phyloP scores from a whole-genome alignment of 306 rosid genomes.

The Cucumis melo region DNA sequence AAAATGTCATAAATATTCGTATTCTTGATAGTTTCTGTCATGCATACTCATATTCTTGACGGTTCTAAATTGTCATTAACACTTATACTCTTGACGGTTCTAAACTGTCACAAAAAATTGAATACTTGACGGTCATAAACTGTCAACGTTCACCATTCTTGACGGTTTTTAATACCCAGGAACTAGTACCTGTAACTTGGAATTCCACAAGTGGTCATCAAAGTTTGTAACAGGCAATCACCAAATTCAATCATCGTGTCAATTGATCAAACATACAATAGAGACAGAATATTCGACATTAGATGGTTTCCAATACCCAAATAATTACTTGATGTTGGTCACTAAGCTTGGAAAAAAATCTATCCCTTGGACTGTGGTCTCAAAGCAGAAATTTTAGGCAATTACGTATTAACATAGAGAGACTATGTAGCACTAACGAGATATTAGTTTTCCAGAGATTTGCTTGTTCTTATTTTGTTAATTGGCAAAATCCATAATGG shows the following conservation, averaged over 20 bases:
- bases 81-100: too few species aligned
- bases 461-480: neutral
- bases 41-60: too few species aligned
- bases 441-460: neutral
- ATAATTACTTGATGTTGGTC: neutral
- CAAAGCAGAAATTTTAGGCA: neutral
- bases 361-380: neutral
- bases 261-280: neutral
- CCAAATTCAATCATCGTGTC: neutral
- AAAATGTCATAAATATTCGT: too few species aligned
- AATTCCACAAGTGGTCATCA: too few species aligned
- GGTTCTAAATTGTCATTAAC: too few species aligned
- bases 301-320: neutral
- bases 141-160: too few species aligned
- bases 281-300: neutral
- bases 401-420: neutral
- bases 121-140: too few species aligned
- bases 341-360: neutral
- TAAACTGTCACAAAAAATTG: too few species aligned
- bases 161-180: too few species aligned
- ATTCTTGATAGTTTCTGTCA: too few species aligned
- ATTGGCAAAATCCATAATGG: neutral
- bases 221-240: slow-evolving; percentile 57
- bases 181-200: too few species aligned
- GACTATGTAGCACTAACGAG: neutral